These are phyloP conservation scores for Oldenlandia corymbosa DNA, from an alignment of 257 asterid genomes.

Conservation along the genomic window DNA sequence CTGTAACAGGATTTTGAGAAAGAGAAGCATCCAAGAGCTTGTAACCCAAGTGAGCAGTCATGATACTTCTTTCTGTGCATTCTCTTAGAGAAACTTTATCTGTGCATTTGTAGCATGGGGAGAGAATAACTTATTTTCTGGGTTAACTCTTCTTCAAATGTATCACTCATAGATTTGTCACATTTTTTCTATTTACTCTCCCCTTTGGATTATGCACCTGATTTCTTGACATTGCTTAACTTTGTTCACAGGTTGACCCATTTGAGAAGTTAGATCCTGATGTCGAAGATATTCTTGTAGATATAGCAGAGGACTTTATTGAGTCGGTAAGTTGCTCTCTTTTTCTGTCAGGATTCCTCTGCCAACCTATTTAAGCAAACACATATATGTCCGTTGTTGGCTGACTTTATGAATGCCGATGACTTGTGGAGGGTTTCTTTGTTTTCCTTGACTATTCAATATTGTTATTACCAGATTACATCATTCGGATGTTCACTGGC, in stretches of 20 bases:
- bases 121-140: background rate
- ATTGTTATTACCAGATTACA: conserved; percentile 45
- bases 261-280: conserved; percentile 77
- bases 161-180: background rate
- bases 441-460: background rate
- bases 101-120: background rate
- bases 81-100: background rate
- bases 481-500: conserved; percentile 87
- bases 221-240: background rate
- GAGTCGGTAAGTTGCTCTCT: conserved; percentile 69
- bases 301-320: conserved; percentile 88
- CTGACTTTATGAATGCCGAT: background rate
- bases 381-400: background rate
- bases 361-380: background rate
- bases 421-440: background rate
- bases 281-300: conserved; percentile 79
- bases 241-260: conserved; percentile 64
- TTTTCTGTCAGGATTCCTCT: background rate
- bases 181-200: background rate
- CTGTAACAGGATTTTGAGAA: conserved; percentile 57
- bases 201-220: background rate
- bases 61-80: background rate
- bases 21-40: conserved; percentile 81
- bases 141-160: background rate
- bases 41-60: conserved; percentile 51